Base-by-base conservation (phyloP, 257 asterid species). In the Penstemon eatonii region DNA sequence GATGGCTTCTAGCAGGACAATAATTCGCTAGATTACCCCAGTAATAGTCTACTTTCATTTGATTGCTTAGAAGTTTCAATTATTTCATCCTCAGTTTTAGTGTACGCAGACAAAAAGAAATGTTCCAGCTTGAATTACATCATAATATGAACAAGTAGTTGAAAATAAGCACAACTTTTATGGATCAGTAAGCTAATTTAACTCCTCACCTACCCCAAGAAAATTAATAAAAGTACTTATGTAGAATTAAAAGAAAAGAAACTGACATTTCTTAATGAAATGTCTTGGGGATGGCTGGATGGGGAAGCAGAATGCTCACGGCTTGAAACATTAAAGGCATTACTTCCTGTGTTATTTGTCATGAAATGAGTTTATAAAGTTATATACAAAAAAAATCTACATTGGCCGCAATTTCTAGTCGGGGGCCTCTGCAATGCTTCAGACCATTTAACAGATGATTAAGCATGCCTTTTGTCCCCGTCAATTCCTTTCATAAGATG, bases 121-220 rank as follows among this genome's bases (percentile, higher is more conserved):
- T n/a, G 49, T 57, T 62, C 66, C 25, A 44, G 65, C 45, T 11
- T 47, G 45, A 18, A 50, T 49, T 72, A 55, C 56, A 15, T 41
- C 43, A 46, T 15, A 36, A 56, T 6, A 15, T 15, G 47, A 10
- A 36, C 37, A 47, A 9, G 8, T 33, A 54, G n/a, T 3, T 52
- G 39, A 45, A 57, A 40, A 42, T 13, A 18, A 38, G 18, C 56
- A 44, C 18, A 9, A 38, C 11, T 54, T 12, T 55, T 45, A 53
- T 56, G 15, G 3, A 25, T 25, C 33, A 25, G 2, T 2, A 25
- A 25, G 33, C 33, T 1, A 0, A 1, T 25, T 25, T 25, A 25
- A 25, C 2, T 25, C 33, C 33, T 25, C 33, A 1, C 33, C 18
- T 15, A 15, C 18, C 18, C 18, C 18, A 15, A 15, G 0, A 15